These are phyloP conservation scores for Sporothrix pallida DNA, from an alignment of 2,329 filamentous ascomycete genomes.

Conservation along the genomic window DNA sequence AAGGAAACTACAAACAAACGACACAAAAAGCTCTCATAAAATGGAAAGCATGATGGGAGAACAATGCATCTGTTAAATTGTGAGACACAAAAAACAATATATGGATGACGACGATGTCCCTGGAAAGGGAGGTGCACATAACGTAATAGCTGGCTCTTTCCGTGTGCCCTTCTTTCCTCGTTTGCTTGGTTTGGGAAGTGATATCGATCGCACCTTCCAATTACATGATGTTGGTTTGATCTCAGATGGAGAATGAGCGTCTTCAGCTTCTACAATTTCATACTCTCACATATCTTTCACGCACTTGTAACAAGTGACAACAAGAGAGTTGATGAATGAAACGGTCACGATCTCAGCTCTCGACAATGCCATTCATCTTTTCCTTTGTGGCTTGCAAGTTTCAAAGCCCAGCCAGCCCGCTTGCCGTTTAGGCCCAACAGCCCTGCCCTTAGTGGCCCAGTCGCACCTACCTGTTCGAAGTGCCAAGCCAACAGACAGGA, in stretches of 20 bases:
- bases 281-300: no score
- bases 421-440: constrained; percentile 11
- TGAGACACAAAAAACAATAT: not conserved
- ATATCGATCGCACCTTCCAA: not conserved
- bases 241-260: not conserved
- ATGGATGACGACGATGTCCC: not conserved
- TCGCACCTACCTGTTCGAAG: not conserved
- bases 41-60: not conserved
- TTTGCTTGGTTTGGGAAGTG: not conserved
- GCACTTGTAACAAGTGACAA: no score
- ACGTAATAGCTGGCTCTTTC: not conserved
- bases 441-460: not conserved
- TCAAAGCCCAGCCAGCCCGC: not conserved
- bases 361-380: not conserved
- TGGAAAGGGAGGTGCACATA: not conserved
- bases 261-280: not conserved
- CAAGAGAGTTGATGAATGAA: no score
- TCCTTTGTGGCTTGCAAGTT: not conserved
- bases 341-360: not conserved
- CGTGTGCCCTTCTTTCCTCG: not conserved
- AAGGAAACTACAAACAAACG: not conserved
- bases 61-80: not conserved
- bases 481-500: constrained; percentile 6
- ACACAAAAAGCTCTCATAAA: not conserved
- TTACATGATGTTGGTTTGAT: not conserved